A percentile compares a stretch with the other conserved stretches of the same genome.
Evolutionary conservation across 192 early-diverging fungal species (phyloP).

Genomic region (Linnemannia exigua): DNA sequence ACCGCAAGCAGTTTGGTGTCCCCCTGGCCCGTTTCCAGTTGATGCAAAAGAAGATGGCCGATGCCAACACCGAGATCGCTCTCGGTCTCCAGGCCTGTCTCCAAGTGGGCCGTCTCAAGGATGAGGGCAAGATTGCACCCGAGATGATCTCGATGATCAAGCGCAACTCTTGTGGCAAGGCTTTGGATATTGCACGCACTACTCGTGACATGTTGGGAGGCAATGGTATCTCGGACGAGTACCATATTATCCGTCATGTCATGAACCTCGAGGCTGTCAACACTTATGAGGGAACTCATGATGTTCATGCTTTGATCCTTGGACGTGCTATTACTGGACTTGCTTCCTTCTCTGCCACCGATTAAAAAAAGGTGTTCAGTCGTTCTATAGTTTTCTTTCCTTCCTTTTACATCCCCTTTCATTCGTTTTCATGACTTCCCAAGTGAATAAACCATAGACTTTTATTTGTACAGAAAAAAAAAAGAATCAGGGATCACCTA

Average conservation of each 20-base stretch:
- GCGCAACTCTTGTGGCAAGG: conserved; percentile 96
- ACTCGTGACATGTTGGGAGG: conserved; percentile 95
- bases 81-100: conserved; percentile 90
- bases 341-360: conserved; percentile 71
- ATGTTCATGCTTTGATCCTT: conserved; percentile 94
- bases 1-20: conserved; percentile 93
- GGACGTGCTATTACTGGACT: conserved; percentile 97
- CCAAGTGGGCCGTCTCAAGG: conserved; percentile 95
- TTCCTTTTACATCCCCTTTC: too few species aligned
- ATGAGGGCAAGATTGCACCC: conserved; percentile 84
- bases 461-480: not conserved
- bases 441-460: not conserved
- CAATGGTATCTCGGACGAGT: conserved; percentile 96
- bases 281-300: conserved; percentile 97
- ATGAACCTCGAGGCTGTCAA: conserved; percentile 94
- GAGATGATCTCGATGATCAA: conserved; percentile 98
- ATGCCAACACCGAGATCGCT: conserved; percentile 93
- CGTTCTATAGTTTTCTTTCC: too few species aligned
- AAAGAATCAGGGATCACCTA: too few species aligned
- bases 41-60: conserved; percentile 97
- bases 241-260: conserved; percentile 95
- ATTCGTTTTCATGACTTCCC: too few species aligned
- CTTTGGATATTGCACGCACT: conserved; percentile 91
- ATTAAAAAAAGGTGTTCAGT: too few species aligned
- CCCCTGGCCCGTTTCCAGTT: conserved; percentile 95